Base-by-base conservation (phyloP, 225 moss, liverwort and hornwort genomes). In the Marchantia paleacea region DNA sequence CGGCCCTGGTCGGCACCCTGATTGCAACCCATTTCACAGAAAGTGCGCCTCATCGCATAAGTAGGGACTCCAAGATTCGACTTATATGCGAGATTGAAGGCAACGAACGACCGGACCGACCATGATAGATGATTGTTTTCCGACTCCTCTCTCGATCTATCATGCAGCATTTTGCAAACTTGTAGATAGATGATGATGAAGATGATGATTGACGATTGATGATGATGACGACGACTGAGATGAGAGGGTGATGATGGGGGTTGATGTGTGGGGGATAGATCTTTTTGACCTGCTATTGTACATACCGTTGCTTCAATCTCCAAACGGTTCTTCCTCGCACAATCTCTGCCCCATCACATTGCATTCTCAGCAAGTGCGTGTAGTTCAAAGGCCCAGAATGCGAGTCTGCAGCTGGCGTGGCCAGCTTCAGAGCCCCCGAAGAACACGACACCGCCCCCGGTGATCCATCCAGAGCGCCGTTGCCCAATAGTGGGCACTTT, bases 281-380 rank as follows among this genome's bases (percentile, higher is more conserved):
- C 74, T 78, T 20, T 66, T 29, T 82, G 63, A 65, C 64, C 55
- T 82, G 68, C 79, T 83, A 83, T 79, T 83, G 86, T 70, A 77
- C 75, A 81, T 93, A 93, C 78, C 95, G 85, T 74, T 83, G 86
- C 82, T 93, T 93, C 81, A 89, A 85, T 84, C 73, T 62, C 76
- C 95, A 93, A 71, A 83, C 84, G 15, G 92, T 93, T 83, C 90
- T 88, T 52, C 95, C 95, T n/a, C 91, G 87, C 12, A 96, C 91
- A 0, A 96, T 93, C 52, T 96, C 93, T 12, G 90, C 72, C 8
- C 82, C 87, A 28, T 84, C 87, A 57, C 84, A 89, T 69, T 96
- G 95, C 89, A 92, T 91, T 70, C 91, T 84, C 70, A 96, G 88
- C 82, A 96, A 72, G 84, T 96, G 95, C 0, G 90, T 93, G 71